Base-by-base conservation (phyloP, 2,329 filamentous ascomycete genomes). In the Bipolaris sorokiniana region DNA sequence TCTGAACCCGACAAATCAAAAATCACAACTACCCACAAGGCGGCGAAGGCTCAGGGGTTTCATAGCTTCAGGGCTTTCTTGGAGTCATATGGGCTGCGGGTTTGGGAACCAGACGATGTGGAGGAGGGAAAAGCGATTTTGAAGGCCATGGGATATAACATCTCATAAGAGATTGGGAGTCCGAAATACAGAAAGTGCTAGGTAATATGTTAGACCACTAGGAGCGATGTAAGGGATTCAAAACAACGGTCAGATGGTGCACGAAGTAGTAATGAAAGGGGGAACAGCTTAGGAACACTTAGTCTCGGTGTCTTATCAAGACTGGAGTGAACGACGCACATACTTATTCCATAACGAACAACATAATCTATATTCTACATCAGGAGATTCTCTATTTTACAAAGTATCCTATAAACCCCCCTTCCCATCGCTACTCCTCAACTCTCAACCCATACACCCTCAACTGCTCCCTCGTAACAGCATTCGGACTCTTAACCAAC, bases 401-500 rank as follows among this genome's bases (percentile, higher is more conserved):
- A 53, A n/a, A 16, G 9, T 22, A 48, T 7, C 41, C 37, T 33
- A 40, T 10, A 48, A 18, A 16, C 5, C n/a, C 1, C 18, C 31
- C 47, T 3, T n/a, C 5, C 15, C 16, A 40, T 5, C 6, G 0
- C 28, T 38, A 38, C 33, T 26, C 36, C 20, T 49, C 68, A 44
- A 75, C 48, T 42, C 47, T 50, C 53, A 90, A 68, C 70, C 88
- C 84, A 78, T 89, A 89, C 2, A 82, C 85, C 61, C 78, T 74
- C 68, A 87, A 74, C 57, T 85, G 82, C 59, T 85, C 84, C 56
- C 85, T 78, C 0, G 84, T 90, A 62, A 96, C 81, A 61, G 75
- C 76, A 48, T 88, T 88, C 0, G 95, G 95, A 61, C 90, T 91
- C 66, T 86, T 87, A 2, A 96, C 91, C 76, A 96, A 85, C 54